Conservation (phyloP, 768 basidiomycete genomes). For the Mycena polygramma region DNA sequence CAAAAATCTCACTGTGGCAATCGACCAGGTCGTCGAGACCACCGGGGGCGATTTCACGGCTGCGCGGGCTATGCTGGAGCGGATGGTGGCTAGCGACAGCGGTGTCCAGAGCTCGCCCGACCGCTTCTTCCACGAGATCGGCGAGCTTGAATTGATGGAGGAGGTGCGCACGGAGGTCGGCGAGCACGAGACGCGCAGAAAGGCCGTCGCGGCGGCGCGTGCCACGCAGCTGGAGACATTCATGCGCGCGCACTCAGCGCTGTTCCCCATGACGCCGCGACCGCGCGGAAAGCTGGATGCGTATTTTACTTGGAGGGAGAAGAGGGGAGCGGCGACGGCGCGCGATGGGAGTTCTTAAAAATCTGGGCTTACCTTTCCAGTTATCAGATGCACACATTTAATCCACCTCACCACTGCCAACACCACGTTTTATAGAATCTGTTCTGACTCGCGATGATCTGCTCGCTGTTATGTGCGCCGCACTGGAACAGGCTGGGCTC, state of each 20-base stretch:
- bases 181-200: slow-evolving; percentile 16
- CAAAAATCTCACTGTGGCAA: slow-evolving; percentile 20
- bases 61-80: slow-evolving; percentile 22
- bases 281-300: slow-evolving; percentile 28
- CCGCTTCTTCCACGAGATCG: slow-evolving; percentile 31
- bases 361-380: too few relatives aligned
- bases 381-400: too few relatives aligned
- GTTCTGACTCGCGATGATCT: too few relatives aligned
- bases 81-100: neutral
- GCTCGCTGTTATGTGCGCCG: too few relatives aligned
- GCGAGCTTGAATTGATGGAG: slow-evolving; percentile 28
- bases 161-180: slow-evolving; percentile 27
- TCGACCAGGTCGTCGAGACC: slow-evolving; percentile 30
- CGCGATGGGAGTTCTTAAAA: too few relatives aligned
- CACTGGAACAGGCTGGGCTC: too few relatives aligned
- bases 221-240: slow-evolving; percentile 27
- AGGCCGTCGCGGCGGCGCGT: slow-evolving; percentile 6
- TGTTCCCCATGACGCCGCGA: slow-evolving; percentile 31
- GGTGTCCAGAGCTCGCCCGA: neutral
- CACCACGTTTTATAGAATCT: too few relatives aligned
- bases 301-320: slow-evolving; percentile 23
- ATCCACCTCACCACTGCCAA: too few relatives aligned
- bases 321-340: slow-evolving; percentile 1
- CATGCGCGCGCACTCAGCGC: slow-evolving; percentile 28
- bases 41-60: neutral